Evolutionary conservation across 352 stramenopile genomes (phyloP), one percentile per base, ranked within the genome.

Genomic region (Phytophthora foliorum): DNA sequence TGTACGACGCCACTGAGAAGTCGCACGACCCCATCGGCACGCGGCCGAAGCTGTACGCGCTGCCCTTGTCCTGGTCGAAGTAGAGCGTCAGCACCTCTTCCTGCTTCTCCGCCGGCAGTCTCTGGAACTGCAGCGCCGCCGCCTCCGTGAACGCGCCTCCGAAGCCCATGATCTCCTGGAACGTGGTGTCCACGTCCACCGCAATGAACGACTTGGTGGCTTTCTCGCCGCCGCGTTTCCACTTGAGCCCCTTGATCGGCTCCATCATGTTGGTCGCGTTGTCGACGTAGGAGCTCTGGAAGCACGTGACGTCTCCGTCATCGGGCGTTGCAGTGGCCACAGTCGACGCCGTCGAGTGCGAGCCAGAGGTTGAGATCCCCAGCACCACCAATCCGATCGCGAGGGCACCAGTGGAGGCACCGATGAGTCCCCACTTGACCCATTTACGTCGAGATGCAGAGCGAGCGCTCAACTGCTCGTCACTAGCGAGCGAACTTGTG

Each of bases 71-170:
- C 60, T 89, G 75, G 75, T 90, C 86, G 65, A 97, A 98, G 76
- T 97, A 97, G 46, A 97, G 73, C 53, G 84, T 82, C 34, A 97
- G 46, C n/a, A 97, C 67, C 61, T 97, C 70, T 51, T 96, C 81
- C 63, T 97, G 90, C 45, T 94, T 88, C 8, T 81, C 72, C 7
- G 21, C 21, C 8, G 91, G 76, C 29, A 98, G 69, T 53, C 90
- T 94, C 3, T 78, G 72, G 60, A 98, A 96, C 69, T 97, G 90
- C 44, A 96, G 76, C 9, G 89, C 85, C 24, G 93, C 78, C 9
- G 91, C 85, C 62, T 98, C 93, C 4, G 93, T 98, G 72, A 98
- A 98, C 3, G 93, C 93, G 2, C 92, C 93, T n/a, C 93, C 67
- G 78, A 98, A 98, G 42, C 94, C 94, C 54, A 92, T 77, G 45